Evolutionary conservation across 23 red algal genomes (phyloP), one percentile per base, ranked within the genome.

Genomic region (Gracilaria gracilis): DNA sequence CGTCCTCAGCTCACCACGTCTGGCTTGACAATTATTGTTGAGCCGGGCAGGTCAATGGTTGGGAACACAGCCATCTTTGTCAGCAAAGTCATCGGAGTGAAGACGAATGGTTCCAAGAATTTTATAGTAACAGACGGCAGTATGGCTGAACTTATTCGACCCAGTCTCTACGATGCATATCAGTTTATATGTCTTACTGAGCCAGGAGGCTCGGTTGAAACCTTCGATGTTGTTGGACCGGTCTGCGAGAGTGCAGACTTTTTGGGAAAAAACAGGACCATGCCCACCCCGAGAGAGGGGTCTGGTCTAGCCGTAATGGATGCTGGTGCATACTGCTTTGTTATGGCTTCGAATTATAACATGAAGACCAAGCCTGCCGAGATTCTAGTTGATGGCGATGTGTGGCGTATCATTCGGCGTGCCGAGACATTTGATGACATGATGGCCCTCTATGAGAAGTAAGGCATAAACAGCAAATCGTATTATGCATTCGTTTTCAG

Each of bases 271-370:
- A 92, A 88, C 9, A 82, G 96, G 15, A 31, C 69, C 21, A 92
- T 98, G 61, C 92, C 96, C 39, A 65, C 44, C 13, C 96, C 96
- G 3, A 81, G 47, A 17, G 91, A 93, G 57, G 96, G 96, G 32
- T 73, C 84, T 75, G 96, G 96, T 6, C 61, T 98, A n/a, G 96
- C 85, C 0, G 92, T 98, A 31, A 95, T 95, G 92, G 96, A 98
- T 81, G 67, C 91, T 39, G 96, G 96, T 44, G 96, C 96, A 0
- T 98, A 98, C 79, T 95, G 96, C 80, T 88, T 81, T 49, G 86
- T 87, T 23, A 98, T 98, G 96, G 96, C 96, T 39, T 93, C 88
- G 24, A 98, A 98, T 64, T 98, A 98, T 74, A 98, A 98, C 49
- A 98, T 98, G 96, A 98, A 95, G 80, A 27, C 38, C 27, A 89